phyloP scores from a whole-genome alignment of 208 protist genomes.

The Trypanosoma rangeli region DNA sequence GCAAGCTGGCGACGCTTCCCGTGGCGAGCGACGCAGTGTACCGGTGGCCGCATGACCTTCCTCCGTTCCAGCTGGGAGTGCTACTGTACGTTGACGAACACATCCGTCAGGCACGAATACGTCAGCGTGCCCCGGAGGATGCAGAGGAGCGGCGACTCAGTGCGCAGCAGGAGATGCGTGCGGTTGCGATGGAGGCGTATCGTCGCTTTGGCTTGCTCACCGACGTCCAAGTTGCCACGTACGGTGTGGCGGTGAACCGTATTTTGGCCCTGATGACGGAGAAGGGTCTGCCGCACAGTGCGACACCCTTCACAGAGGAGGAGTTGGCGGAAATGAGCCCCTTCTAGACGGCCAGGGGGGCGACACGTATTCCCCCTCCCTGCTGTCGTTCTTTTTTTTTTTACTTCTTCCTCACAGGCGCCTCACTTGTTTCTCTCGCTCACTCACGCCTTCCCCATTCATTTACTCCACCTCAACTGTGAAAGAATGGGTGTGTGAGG shows the following conservation, averaged over 20 bases:
- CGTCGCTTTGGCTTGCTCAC: slow-evolving; percentile 39
- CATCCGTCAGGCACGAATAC: slow-evolving; percentile 52
- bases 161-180: slow-evolving; percentile 49
- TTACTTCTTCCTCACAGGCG: not conserved
- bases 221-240: slow-evolving; percentile 42
- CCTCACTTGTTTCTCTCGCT: not conserved
- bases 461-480: no score
- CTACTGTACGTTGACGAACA: slow-evolving; percentile 59
- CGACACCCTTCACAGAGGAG: slow-evolving; percentile 35
- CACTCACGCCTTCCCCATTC: no score
- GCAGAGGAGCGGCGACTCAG: slow-evolving; percentile 60
- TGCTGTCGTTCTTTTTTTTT: not conserved
- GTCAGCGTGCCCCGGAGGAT: slow-evolving; percentile 51
- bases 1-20: slow-evolving; percentile 34
- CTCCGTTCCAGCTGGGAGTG: slow-evolving; percentile 28
- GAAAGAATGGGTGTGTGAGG: no score
- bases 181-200: slow-evolving; percentile 56
- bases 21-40: slow-evolving; percentile 41
- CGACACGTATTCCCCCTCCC: not conserved
- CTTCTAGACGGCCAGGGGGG: slow-evolving; percentile 21
- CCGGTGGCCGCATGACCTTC: slow-evolving; percentile 54
- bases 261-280: slow-evolving; percentile 41
- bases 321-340: slow-evolving; percentile 47
- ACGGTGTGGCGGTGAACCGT: slow-evolving; percentile 47
- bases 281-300: slow-evolving; percentile 26